A percentile compares a stretch with the other conserved stretches of the same genome.
phyloP scores from a whole-genome alignment of 2,329 filamentous ascomycete species.

The Penicillium sp. region DNA sequence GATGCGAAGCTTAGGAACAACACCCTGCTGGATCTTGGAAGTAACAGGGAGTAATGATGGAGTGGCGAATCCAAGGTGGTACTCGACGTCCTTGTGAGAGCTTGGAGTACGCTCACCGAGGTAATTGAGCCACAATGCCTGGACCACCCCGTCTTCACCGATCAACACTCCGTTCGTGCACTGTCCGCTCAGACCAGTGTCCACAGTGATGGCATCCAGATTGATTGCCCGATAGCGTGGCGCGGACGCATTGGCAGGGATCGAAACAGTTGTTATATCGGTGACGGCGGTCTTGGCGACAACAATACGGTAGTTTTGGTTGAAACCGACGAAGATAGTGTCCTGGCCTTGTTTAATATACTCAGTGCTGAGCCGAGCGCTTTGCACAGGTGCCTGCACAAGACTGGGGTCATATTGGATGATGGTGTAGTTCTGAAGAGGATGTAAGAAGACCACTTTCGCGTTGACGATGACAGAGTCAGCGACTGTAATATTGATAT shows the following conservation, averaged over 20 bases:
- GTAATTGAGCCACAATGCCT: constrained; percentile 96
- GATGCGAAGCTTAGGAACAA: constrained; percentile 81
- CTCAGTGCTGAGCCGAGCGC: constrained; percentile 78
- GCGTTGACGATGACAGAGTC: constrained; percentile 94
- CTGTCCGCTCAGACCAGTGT: constrained; percentile 86
- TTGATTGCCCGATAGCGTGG: constrained; percentile 95
- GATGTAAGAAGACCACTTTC: constrained; percentile 94
- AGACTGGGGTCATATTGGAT: constrained; percentile 92
- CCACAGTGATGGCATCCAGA: constrained; percentile 94
- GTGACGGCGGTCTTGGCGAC: constrained; percentile 94
- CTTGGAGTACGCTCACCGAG: constrained; percentile 83
- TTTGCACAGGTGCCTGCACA: constrained; percentile 91
- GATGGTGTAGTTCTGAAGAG: constrained; percentile 94
- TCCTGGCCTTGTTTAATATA: constrained; percentile 90
- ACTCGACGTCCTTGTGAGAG: constrained; percentile 88
- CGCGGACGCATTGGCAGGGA: constrained; percentile 88
- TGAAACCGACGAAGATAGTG: constrained; percentile 98
- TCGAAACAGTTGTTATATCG: constrained; percentile 95
- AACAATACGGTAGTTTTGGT: constrained; percentile 90
- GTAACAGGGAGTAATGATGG: constrained; percentile 89
- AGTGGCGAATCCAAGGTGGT: constrained; percentile 89
- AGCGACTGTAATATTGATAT: constrained; percentile 93
- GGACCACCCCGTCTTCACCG: constrained; percentile 85
- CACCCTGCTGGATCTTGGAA: constrained; percentile 78
- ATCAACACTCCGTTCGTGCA: constrained; percentile 94